Evolutionary conservation across 768 basidiomycete genomes (phyloP).

Genomic region (Tephrocybe sp.): DNA sequence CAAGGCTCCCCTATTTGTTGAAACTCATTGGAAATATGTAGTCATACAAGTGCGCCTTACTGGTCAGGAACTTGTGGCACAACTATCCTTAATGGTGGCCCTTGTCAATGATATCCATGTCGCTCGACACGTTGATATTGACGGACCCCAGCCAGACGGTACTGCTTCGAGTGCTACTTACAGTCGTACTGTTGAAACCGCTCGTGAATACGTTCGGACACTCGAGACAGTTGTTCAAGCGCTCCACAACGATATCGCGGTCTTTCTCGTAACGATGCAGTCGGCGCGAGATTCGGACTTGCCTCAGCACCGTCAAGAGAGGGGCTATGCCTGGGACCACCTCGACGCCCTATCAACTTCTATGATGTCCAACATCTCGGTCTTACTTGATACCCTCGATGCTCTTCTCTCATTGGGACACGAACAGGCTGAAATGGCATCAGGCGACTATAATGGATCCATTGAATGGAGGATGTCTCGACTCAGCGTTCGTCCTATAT

Average conservation of each 20-base stretch:
- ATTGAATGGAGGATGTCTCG: slow-evolving; percentile 79
- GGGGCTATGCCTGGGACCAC: slow-evolving; percentile 37
- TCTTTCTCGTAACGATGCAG: slow-evolving; percentile 60
- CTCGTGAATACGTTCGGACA: slow-evolving; percentile 62
- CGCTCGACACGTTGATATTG: slow-evolving; percentile 80
- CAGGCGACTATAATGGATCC: slow-evolving; percentile 69
- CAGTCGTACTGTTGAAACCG: slow-evolving; percentile 63
- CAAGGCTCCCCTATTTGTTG: not conserved
- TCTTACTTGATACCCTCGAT: slow-evolving; percentile 60
- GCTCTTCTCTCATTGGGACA: slow-evolving; percentile 60
- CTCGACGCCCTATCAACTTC: slow-evolving; percentile 50
- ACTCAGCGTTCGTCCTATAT: slow-evolving; percentile 51
- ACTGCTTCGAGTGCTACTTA: slow-evolving; percentile 51
- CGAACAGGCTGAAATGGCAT: slow-evolving; percentile 67
- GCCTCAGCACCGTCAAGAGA: slow-evolving; percentile 28
- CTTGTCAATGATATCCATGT: slow-evolving; percentile 71
- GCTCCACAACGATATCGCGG: slow-evolving; percentile 67
- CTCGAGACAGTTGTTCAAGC: slow-evolving; percentile 71
- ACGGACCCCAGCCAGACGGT: slow-evolving; percentile 58
- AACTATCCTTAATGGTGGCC: slow-evolving; percentile 56
- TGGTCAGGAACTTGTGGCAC: slow-evolving; percentile 51
- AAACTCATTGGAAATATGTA: slow-evolving; percentile 14
- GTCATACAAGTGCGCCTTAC: slow-evolving; percentile 40
- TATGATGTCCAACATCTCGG: slow-evolving; percentile 52
- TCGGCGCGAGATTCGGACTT: slow-evolving; percentile 39